Percentiles rank a stretch among this genome's conserved stretches.
These are phyloP conservation scores for Fusarium chuoi DNA, from an alignment of 2,329 filamentous ascomycete species.

Conservation along the genomic window DNA sequence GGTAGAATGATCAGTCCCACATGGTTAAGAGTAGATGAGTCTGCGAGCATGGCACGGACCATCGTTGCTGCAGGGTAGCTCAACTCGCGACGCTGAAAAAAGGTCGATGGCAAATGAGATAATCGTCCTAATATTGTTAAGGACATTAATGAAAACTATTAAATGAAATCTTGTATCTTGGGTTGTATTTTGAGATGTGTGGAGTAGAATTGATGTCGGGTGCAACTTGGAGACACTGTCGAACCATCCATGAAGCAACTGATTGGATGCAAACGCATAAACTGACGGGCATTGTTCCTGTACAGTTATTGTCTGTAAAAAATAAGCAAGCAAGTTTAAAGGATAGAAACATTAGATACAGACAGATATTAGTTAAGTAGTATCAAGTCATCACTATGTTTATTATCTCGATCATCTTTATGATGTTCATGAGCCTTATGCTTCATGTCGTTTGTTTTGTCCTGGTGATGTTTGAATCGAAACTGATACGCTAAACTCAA, in stretches of 20 bases:
- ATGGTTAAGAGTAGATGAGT: neutral
- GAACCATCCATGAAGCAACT: too few species aligned
- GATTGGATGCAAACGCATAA: too few species aligned
- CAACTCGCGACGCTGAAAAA: fast-evolving
- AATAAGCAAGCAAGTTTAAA: too few species aligned
- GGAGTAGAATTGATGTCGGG: fast-evolving
- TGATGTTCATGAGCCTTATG: fast-evolving
- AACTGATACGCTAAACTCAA: neutral
- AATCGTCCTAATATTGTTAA: too few species aligned
- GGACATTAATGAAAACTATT: neutral
- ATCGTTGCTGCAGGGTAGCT: neutral
- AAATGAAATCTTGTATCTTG: fast-evolving
- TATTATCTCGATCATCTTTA: neutral
- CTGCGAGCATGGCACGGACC: neutral
- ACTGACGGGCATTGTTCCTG: too few species aligned
- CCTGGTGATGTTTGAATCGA: neutral
- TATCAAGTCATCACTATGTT: fast-evolving
- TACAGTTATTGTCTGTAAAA: too few species aligned
- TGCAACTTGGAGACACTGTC: fast-evolving
- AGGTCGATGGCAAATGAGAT: fast-evolving
- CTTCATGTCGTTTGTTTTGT: neutral
- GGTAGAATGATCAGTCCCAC: neutral
- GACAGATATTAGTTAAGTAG: fast-evolving
- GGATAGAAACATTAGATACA: too few species aligned
- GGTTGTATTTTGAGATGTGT: fast-evolving